Evolutionary conservation across 768 basidiomycete species (phyloP).

Genomic region (Coprinopsis sp.): DNA sequence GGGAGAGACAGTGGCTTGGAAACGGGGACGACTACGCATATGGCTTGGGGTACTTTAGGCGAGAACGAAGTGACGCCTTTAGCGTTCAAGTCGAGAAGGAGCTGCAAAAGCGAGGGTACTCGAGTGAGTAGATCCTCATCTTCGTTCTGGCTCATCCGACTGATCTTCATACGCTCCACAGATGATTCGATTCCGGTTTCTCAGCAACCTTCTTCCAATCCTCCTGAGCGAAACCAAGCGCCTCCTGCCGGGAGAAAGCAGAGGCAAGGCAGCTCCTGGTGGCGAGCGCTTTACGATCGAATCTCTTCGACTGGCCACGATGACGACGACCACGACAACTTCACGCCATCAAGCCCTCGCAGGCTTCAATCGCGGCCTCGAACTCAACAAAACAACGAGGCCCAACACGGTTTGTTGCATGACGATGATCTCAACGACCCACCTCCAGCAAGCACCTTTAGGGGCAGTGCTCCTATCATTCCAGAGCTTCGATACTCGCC

Average conservation of each 20-base stretch:
- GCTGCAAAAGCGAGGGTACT: conserved; percentile 44
- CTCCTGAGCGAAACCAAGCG: no score
- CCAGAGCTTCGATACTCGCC: background rate
- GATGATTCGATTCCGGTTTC: background rate
- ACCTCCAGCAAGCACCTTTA: conserved; percentile 22
- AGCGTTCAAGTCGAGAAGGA: conserved; percentile 51
- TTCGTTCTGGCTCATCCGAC: background rate
- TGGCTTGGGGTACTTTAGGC: conserved; percentile 31
- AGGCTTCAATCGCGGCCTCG: conserved; percentile 10
- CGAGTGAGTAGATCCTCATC: conserved; percentile 22
- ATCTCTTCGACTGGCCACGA: conserved; percentile 41
- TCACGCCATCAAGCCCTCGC: conserved; percentile 10
- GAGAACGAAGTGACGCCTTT: conserved; percentile 51
- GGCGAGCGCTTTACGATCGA: conserved; percentile 50
- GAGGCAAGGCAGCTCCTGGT: conserved; percentile 45
- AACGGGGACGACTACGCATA: conserved; percentile 42
- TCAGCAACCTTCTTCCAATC: background rate
- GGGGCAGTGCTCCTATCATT: conserved; percentile 1
- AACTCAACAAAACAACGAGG: conserved; percentile 14
- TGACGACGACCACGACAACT: conserved; percentile 23
- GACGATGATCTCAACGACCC: conserved; percentile 17
- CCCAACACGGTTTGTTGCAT: conserved; percentile 9
- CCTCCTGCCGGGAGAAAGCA: no score
- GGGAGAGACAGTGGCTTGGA: conserved; percentile 51
- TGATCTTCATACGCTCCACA: background rate